These are phyloP conservation scores for Acer campestre DNA, from an alignment of 345 rosid genomes.

Conservation along the genomic window DNA sequence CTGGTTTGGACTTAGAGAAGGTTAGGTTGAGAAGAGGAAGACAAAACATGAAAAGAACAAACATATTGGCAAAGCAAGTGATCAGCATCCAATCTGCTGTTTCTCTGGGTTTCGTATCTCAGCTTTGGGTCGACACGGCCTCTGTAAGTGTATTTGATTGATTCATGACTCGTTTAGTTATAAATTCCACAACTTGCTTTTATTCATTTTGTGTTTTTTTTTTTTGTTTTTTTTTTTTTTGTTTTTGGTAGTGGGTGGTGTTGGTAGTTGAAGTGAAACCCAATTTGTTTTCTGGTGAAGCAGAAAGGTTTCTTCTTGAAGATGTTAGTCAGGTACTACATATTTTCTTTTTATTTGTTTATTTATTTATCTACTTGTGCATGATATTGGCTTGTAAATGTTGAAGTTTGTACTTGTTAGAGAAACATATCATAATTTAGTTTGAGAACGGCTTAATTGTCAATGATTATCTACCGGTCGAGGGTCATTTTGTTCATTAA, in stretches of 20 bases:
- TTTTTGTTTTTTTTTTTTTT: not conserved
- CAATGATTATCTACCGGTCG: not conserved
- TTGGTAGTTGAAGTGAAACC: slow-evolving; percentile 79
- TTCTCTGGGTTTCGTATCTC: slow-evolving; percentile 77
- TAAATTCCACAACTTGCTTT: not conserved
- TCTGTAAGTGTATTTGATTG: slow-evolving; percentile 31
- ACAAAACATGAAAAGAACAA: slow-evolving; percentile 60
- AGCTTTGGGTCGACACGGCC: slow-evolving; percentile 76
- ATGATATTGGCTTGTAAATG: slow-evolving; percentile 5
- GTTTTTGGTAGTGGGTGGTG: slow-evolving; percentile 62
- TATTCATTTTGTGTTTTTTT: not conserved
- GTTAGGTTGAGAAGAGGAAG: slow-evolving; percentile 38
- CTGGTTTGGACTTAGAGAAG: slow-evolving; percentile 8
- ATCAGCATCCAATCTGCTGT: slow-evolving; percentile 74
- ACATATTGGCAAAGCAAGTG: slow-evolving; percentile 83
- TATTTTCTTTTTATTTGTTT: not conserved
- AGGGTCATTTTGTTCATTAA: not conserved
- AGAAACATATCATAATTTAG: not conserved
- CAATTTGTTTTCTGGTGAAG: slow-evolving; percentile 79
- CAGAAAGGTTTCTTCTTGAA: slow-evolving; percentile 70
- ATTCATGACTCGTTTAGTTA: not conserved
- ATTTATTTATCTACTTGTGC: not conserved
- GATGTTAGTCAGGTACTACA: slow-evolving; percentile 57
- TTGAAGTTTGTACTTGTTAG: not conserved
- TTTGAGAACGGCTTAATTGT: not conserved